A percentile compares a stretch with the other conserved stretches of the same genome.
Evolutionary conservation across 2,329 filamentous ascomycete species (phyloP).

Genomic region (Exophiala phaeomuriformis): DNA sequence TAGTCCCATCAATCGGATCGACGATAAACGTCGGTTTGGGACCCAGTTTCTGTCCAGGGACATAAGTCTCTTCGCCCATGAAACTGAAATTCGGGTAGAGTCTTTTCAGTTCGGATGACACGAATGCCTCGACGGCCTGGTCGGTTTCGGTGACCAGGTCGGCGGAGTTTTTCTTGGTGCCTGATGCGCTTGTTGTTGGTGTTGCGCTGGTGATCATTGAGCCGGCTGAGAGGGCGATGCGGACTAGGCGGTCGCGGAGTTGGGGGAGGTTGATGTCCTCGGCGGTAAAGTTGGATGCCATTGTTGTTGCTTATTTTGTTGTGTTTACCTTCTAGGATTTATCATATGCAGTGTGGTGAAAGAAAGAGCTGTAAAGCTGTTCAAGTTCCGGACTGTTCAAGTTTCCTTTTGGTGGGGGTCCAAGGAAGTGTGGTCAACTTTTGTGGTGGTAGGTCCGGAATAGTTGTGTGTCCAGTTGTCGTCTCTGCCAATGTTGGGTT

Average conservation of each 20-base stretch:
- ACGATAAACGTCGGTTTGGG: conserved; percentile 53
- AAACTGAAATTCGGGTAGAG: conserved; percentile 48
- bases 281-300: not conserved
- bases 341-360: too few relatives aligned
- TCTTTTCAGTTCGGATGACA: conserved; percentile 44
- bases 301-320: not conserved
- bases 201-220: conserved; percentile 39
- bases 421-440: too few relatives aligned
- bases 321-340: too few relatives aligned
- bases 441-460: too few relatives aligned
- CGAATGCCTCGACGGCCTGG: conserved; percentile 52
- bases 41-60: conserved; percentile 46
- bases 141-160: conserved; percentile 60
- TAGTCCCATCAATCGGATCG: conserved; percentile 59
- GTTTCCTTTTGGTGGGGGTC: too few relatives aligned
- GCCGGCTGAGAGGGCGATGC: conserved; percentile 37
- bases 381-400: too few relatives aligned
- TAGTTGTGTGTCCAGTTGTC: too few relatives aligned
- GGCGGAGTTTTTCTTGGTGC: conserved; percentile 46
- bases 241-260: conserved; percentile 38
- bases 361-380: too few relatives aligned
- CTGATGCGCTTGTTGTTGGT: conserved; percentile 32
- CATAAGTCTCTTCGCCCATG: conserved; percentile 56
- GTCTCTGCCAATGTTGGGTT: too few relatives aligned
- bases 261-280: conserved; percentile 16